Conservation (phyloP, 805 yeast genomes). For the Nakazawaea laoshanensis region DNA sequence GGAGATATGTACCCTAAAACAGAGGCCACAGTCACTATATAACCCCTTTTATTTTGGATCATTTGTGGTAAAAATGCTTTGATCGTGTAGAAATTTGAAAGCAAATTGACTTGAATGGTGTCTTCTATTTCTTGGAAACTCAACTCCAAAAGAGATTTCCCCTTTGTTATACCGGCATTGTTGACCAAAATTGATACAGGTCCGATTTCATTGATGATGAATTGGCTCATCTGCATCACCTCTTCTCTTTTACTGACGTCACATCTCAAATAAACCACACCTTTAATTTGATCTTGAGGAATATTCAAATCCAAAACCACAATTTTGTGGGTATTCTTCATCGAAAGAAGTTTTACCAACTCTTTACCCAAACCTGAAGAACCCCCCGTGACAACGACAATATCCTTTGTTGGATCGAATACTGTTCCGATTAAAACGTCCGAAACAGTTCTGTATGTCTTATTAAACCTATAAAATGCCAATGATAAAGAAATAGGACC, state of each 20-base stretch:
- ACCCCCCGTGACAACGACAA: slow-evolving; percentile 82
- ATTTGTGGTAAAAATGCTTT: slow-evolving; percentile 69
- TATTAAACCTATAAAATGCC: slow-evolving; percentile 18
- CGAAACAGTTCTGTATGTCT: slow-evolving; percentile 22
- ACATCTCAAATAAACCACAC: slow-evolving; percentile 52
- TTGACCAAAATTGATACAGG: slow-evolving; percentile 62
- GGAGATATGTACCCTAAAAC: slow-evolving; percentile 83
- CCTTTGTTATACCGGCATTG: slow-evolving; percentile 74
- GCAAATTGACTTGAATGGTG: slow-evolving; percentile 58
- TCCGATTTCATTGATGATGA: slow-evolving; percentile 44
- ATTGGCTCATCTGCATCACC: slow-evolving; percentile 30
- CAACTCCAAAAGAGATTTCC: slow-evolving; percentile 47
- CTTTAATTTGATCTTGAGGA: slow-evolving; percentile 29
- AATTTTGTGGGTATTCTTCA: slow-evolving; percentile 34
- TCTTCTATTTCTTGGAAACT: slow-evolving; percentile 50
- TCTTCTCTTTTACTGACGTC: slow-evolving; percentile 54
- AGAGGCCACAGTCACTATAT: slow-evolving; percentile 74
- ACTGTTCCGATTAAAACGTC: slow-evolving; percentile 39
- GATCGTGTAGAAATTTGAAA: slow-evolving; percentile 62
- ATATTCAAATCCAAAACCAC: slow-evolving; percentile 55
- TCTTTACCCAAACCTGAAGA: slow-evolving; percentile 69
- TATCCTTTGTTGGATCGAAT: slow-evolving; percentile 46
- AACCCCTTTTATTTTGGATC: slow-evolving; percentile 56
- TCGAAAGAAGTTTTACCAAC: slow-evolving; percentile 38
- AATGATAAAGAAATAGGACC: slow-evolving; percentile 8